phyloP scores from a whole-genome alignment of 352 stramenopile genomes.

The Phytophthora citrophthora region DNA sequence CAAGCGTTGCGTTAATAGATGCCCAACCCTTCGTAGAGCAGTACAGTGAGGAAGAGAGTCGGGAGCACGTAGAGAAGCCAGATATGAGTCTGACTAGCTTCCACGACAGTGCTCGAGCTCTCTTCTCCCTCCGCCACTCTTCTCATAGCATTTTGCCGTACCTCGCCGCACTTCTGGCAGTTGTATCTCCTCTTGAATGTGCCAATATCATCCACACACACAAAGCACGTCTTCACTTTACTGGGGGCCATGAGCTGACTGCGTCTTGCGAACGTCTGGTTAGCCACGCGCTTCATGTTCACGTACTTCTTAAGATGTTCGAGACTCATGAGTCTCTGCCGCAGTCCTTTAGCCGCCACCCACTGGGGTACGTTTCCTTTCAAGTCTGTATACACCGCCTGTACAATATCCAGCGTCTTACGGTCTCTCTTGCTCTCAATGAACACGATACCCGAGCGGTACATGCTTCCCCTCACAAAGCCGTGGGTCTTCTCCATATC shows the following conservation, averaged over 20 bases:
- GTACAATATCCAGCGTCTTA: conserved; percentile 77
- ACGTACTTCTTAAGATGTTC: conserved; percentile 85
- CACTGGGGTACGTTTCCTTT: conserved; percentile 81
- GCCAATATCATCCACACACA: conserved; percentile 83
- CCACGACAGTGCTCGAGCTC: neutral
- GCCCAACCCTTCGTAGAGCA: conserved; percentile 6
- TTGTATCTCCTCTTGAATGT: conserved; percentile 84
- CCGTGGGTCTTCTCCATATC: conserved; percentile 84
- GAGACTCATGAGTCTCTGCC: conserved; percentile 72
- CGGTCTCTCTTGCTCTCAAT: conserved; percentile 78
- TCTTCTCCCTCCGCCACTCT: neutral
- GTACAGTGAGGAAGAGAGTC: conserved; percentile 3
- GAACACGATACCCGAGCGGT: conserved; percentile 82
- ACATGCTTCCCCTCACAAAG: conserved; percentile 84
- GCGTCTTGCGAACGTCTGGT: conserved; percentile 72
- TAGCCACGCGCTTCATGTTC: conserved; percentile 79
- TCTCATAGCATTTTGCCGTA: conserved; percentile 21
- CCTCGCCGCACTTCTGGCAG: conserved; percentile 86
- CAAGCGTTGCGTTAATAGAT: conserved; percentile 21
- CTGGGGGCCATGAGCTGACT: conserved; percentile 67
- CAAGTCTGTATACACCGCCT: conserved; percentile 84
- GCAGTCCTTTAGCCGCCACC: conserved; percentile 65
- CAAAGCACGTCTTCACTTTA: conserved; percentile 83
- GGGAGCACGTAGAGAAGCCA: conserved; percentile 14
- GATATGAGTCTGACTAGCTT: neutral